These are phyloP conservation scores for Aspergillus steynii DNA, from an alignment of 495 filamentous ascomycete species.

Conservation along the genomic window DNA sequence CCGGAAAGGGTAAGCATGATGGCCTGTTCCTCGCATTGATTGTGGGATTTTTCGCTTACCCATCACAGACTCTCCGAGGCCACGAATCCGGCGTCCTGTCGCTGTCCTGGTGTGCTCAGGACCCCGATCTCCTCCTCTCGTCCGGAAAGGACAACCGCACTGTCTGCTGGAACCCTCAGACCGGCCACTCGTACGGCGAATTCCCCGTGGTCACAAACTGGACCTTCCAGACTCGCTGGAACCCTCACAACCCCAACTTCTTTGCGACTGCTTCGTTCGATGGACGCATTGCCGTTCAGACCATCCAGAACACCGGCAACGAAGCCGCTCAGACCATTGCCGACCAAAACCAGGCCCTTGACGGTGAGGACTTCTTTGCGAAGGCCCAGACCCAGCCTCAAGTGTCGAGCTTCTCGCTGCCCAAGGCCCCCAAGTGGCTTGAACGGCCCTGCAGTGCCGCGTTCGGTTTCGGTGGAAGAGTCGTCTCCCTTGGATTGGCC, in stretches of 20 bases:
- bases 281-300: conserved; percentile 89
- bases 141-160: conserved; percentile 97
- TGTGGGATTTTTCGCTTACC: conserved; percentile 9
- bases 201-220: conserved; percentile 97
- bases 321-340: conserved; percentile 49
- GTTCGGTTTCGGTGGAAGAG: conserved; percentile 94
- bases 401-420: conserved; percentile 80
- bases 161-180: conserved; percentile 94
- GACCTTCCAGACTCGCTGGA: conserved; percentile 95
- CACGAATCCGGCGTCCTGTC: conserved; percentile 94
- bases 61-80: conserved; percentile 65
- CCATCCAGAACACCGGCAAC: conserved; percentile 80
- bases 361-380: conserved; percentile 96
- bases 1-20: conserved; percentile 66
- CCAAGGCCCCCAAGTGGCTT: conserved; percentile 87
- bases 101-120: conserved; percentile 93
- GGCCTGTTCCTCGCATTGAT: background rate
- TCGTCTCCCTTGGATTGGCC: conserved; percentile 71
- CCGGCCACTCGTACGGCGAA: conserved; percentile 81
- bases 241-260: conserved; percentile 86
- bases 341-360: conserved; percentile 66
- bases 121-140: conserved; percentile 86
- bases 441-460: conserved; percentile 82
- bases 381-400: conserved; percentile 90
- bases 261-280: conserved; percentile 96